These are phyloP conservation scores for Termitomyces sp. DNA, from an alignment of 768 basidiomycete genomes.

Conservation along the genomic window DNA sequence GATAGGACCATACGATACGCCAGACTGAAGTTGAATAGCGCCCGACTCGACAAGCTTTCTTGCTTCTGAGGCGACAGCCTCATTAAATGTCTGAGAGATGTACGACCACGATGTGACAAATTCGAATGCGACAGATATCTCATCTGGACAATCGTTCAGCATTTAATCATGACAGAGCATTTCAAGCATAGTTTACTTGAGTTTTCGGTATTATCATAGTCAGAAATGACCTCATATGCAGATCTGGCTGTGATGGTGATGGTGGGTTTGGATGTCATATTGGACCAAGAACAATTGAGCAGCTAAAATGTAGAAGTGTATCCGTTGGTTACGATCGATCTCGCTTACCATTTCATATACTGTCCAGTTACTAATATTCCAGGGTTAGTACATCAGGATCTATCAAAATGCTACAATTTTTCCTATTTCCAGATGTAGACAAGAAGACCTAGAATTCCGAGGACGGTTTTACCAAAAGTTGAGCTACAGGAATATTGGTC, in stretches of 20 bases:
- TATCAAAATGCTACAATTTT: no score
- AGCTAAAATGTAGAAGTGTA: background rate
- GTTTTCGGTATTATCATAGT: slow-evolving; percentile 2
- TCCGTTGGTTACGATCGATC: background rate
- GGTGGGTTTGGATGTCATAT: background rate
- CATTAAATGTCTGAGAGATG: background rate
- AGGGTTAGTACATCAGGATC: background rate
- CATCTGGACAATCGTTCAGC: background rate
- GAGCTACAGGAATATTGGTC: no score
- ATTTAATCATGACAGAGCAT: background rate
- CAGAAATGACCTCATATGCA: background rate
- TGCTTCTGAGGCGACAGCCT: background rate
- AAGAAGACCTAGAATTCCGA: no score
- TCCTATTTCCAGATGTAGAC: no score
- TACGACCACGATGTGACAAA: background rate
- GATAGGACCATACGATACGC: slow-evolving; percentile 4
- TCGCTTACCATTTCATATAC: background rate
- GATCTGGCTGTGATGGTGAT: background rate
- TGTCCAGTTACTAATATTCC: background rate
- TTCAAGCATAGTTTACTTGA: background rate
- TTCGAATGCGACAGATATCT: background rate
- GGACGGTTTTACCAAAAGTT: no score
- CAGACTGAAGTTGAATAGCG: background rate
- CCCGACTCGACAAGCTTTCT: background rate
- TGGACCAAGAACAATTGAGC: background rate